phyloP scores from a whole-genome alignment of 306 rosid species.

The Corylus americana region DNA sequence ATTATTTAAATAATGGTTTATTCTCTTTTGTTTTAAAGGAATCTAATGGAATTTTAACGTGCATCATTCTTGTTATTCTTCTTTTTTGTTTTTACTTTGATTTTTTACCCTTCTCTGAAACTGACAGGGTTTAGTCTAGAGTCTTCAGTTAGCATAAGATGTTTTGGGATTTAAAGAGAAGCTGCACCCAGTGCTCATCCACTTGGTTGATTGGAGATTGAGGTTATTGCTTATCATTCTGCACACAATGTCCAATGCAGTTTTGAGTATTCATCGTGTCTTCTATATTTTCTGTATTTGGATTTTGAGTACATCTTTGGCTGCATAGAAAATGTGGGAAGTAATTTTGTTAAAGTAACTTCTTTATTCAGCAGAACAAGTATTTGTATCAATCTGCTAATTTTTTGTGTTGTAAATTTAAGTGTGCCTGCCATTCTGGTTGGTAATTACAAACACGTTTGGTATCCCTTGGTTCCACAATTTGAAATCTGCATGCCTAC shows the following conservation, averaged over 20 bases:
- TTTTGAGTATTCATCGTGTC: not conserved
- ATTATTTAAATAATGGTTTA: not conserved
- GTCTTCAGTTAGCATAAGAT: conserved; percentile 6
- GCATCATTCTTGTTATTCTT: not conserved
- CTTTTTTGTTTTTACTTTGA: not conserved
- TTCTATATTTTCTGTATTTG: not conserved
- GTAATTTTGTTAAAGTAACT: not conserved
- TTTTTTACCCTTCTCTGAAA: not conserved
- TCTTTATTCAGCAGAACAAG: not conserved
- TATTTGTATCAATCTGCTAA: conserved; percentile 6
- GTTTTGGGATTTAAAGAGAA: conserved; percentile 6
- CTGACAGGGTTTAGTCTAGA: conserved; percentile 25
- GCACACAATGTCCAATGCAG: not conserved
- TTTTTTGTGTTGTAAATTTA: not conserved
- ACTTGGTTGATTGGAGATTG: not conserved
- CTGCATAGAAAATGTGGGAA: conserved; percentile 15
- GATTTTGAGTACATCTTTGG: conserved; percentile 9
- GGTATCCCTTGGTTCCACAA: not conserved
- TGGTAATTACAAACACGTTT: not conserved
- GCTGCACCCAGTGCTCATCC: conserved; percentile 4
- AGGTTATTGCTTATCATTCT: not conserved
- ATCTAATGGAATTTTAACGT: not conserved
- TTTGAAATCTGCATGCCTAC: not conserved
- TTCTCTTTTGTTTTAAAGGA: not conserved
- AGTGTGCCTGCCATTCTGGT: not conserved